These are phyloP conservation scores for Cardamine resedifolia DNA, from an alignment of 345 rosid species.

Conservation along the genomic window DNA sequence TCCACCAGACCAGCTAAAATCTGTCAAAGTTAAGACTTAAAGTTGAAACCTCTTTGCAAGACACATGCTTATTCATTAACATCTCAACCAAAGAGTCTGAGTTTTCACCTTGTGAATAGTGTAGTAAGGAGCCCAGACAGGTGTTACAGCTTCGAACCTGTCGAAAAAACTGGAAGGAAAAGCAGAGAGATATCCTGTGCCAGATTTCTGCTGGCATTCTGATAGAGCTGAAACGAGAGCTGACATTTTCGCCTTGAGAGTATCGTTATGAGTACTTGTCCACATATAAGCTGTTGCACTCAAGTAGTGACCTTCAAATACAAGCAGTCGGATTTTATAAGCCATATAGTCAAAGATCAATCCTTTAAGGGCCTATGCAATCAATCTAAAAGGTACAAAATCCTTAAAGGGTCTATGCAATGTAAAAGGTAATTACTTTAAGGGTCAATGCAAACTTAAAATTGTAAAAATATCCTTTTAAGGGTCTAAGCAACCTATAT, in stretches of 20 bases:
- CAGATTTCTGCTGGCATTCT: constrained; percentile 69
- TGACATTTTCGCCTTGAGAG: constrained; percentile 70
- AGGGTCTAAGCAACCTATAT: constrained; percentile 3
- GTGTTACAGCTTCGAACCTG: constrained; percentile 72
- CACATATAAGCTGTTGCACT: constrained; percentile 93
- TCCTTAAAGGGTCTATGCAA: background rate
- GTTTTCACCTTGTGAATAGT: constrained; percentile 81
- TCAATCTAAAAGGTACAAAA: too few species aligned
- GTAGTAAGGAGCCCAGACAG: constrained; percentile 98
- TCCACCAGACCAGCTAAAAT: constrained; percentile 89
- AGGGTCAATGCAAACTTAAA: background rate
- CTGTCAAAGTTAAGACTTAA: constrained; percentile 42
- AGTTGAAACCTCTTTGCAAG: background rate
- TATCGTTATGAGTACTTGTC: constrained; percentile 81
- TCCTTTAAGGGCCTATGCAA: too few species aligned
- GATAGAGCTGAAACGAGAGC: constrained; percentile 66
- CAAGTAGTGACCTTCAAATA: constrained; percentile 82
- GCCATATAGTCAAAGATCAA: background rate
- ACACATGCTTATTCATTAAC: background rate
- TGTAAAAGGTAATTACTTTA: background rate
- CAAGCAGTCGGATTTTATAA: background rate
- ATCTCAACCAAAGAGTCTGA: background rate
- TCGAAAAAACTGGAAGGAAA: constrained; percentile 80
- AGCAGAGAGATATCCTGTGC: constrained; percentile 90
- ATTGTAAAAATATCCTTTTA: background rate